Base-by-base conservation (phyloP, 129 eudicot genomes). In the Oenanthe sinensis region DNA sequence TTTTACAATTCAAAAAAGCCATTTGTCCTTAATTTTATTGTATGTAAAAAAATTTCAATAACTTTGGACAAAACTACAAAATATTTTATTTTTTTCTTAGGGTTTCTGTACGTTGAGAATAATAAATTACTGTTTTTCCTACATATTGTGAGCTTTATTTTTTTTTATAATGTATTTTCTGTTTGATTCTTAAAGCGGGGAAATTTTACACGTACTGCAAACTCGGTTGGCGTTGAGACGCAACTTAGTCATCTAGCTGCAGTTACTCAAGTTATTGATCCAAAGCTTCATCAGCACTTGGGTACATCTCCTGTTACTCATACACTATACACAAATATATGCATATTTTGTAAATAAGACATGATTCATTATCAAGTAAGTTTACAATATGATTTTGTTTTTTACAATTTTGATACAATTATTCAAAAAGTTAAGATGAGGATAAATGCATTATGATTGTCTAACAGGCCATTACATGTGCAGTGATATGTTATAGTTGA, bases 211-310 rank as follows among this genome's bases (percentile, higher is more conserved):
- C 89, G 88, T 85, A 89, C 88, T 6, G 97, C 87, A 40, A 87
- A 85, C 86, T 81, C 94, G 4, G 89, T 91, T 19, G 97, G 97
- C 37, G 97, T 91, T 26, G 94, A 89, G 87, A 81, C 89, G 49
- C 97, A 89, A 71, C 90, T 89, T 50, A 85, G 74, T 78, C 83
- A 74, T 83, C 80, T 91, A 75, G 92, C 97, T 83, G 79, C 89
- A 54, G 77, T 91, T 76, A 91, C 87, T 83, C 90, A 86, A 86
- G 82, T 89, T 80, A 87, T 89, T 80, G 89, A 89, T 83, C 97
- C 92, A 49, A 91, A 91, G 84, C 97, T 91, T 84, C 97, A 91
- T 86, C 89, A 83, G 48, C 97, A 89, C 82, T 83, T 91, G 71
- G 97, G 97, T 91, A 89, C 73, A 50, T 58, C 71, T 46, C 63